Evolutionary conservation across 768 basidiomycete species (phyloP).

Genomic region (Imleria badia): DNA sequence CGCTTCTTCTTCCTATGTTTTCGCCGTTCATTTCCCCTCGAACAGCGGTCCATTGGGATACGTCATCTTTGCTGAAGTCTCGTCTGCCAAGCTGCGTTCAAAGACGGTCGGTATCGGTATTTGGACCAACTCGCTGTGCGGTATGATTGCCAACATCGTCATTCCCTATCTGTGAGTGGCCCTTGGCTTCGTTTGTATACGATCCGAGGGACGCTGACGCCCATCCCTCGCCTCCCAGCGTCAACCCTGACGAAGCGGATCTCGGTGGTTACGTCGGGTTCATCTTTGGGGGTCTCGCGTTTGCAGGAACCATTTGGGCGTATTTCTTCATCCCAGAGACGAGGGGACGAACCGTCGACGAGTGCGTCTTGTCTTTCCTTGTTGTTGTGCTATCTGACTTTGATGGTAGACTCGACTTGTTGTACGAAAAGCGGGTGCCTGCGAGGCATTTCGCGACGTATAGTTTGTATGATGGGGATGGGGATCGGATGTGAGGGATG

Average conservation of each 20-base stretch:
- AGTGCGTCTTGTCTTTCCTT: slow-evolving; percentile 11
- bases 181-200: no score
- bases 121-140: slow-evolving; percentile 24
- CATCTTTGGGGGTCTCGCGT: slow-evolving; percentile 26
- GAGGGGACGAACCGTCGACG: slow-evolving; percentile 28
- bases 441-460: slow-evolving; percentile 27
- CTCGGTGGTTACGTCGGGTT: slow-evolving; percentile 30
- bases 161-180: slow-evolving; percentile 29
- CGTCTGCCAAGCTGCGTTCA: slow-evolving; percentile 31
- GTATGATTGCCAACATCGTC: slow-evolving; percentile 26
- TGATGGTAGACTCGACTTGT: slow-evolving; percentile 25
- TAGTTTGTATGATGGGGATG: slow-evolving; percentile 11
- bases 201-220: not conserved
- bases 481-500: not conserved
- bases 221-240: slow-evolving; percentile 7
- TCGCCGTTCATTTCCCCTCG: not conserved
- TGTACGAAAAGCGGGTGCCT: slow-evolving; percentile 31
- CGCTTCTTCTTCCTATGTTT: not conserved
- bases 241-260: slow-evolving; percentile 29
- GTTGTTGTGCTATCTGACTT: not conserved
- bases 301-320: slow-evolving; percentile 23
- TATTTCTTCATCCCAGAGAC: slow-evolving; percentile 31
- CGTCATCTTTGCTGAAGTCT: slow-evolving; percentile 30
- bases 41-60: slow-evolving; percentile 27
- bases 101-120: slow-evolving; percentile 31